Percentiles rank a stretch among this genome's conserved stretches.
Conservation (phyloP, 257 asterid species). For the Euphrasia confusa region DNA sequence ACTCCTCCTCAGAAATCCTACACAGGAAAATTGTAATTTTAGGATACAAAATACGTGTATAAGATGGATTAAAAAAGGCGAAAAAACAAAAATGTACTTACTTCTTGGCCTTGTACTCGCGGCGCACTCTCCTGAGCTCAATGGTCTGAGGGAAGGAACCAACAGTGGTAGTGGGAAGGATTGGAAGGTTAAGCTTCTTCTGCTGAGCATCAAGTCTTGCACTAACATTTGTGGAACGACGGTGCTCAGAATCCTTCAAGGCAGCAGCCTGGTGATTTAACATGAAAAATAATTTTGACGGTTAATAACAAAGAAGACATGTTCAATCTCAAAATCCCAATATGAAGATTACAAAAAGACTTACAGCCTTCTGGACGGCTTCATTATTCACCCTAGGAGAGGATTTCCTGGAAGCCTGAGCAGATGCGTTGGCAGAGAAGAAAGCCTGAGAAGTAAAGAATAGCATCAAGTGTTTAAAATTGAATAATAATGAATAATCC, state of each 20-base stretch:
- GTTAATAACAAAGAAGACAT: constrained; percentile 20
- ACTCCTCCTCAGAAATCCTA: constrained; percentile 91
- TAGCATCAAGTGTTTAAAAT: background rate
- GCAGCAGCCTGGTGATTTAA: constrained; percentile 60
- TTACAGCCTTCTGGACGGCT: constrained; percentile 97
- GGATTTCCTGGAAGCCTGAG: constrained; percentile 93
- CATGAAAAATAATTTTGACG: background rate
- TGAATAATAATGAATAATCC: background rate
- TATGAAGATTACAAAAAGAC: constrained; percentile 32
- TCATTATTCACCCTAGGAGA: constrained; percentile 89
- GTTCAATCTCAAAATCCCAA: background rate
- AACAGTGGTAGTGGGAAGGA: constrained; percentile 96
- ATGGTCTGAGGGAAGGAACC: constrained; percentile 97
- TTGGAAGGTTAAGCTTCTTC: constrained; percentile 92
- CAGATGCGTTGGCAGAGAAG: constrained; percentile 79
- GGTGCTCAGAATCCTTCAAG: constrained; percentile 90
- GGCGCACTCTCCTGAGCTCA: constrained; percentile 92
- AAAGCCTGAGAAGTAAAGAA: constrained; percentile 44
- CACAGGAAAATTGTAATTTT: constrained; percentile 16
- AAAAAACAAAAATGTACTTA: constrained; percentile 29
- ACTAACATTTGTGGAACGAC: constrained; percentile 90
- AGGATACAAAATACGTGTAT: constrained; percentile 10
- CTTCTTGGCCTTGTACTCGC: constrained; percentile 97
- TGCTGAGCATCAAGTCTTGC: constrained; percentile 96
- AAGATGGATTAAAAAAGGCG: background rate